Evolutionary conservation across 495 filamentous ascomycete species (phyloP).

Genomic region (Podospora appendiculata): DNA sequence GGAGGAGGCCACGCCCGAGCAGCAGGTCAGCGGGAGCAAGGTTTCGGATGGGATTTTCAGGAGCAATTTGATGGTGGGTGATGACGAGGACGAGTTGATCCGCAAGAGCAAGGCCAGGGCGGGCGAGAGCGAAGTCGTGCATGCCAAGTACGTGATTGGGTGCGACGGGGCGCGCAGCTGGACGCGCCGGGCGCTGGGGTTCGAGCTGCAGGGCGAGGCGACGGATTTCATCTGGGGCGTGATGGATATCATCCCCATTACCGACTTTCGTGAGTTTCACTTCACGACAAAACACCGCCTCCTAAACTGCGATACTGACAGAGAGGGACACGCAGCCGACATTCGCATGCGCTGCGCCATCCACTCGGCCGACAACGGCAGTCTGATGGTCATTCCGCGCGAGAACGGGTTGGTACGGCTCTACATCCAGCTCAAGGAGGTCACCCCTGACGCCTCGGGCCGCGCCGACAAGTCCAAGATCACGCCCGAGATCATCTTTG

Average conservation of each 20-base stretch:
- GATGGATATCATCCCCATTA: slow-evolving; percentile 59
- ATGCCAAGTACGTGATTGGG: slow-evolving; percentile 60
- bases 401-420: slow-evolving; percentile 59
- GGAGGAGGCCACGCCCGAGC: slow-evolving; percentile 35
- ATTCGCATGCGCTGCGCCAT: slow-evolving; percentile 63
- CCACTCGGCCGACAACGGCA: slow-evolving; percentile 57
- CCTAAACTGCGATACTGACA: no score
- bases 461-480: slow-evolving; percentile 51
- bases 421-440: slow-evolving; percentile 60
- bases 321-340: slow-evolving; percentile 37
- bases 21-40: slow-evolving; percentile 25
- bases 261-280: slow-evolving; percentile 44
- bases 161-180: slow-evolving; percentile 62
- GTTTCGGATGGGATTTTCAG: slow-evolving; percentile 39
- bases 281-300: no score
- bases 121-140: slow-evolving; percentile 34
- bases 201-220: slow-evolving; percentile 48
- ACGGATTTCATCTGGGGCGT: slow-evolving; percentile 62
- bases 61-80: slow-evolving; percentile 44
- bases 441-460: slow-evolving; percentile 26
- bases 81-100: slow-evolving; percentile 45
- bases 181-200: slow-evolving; percentile 50
- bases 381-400: slow-evolving; percentile 63
- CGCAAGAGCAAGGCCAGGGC: slow-evolving; percentile 22
- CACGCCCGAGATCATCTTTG: slow-evolving; percentile 50